A percentile compares a stretch with the other conserved stretches of the same genome.
Conservation (phyloP, 2,329 filamentous ascomycete species). For the Aureobasidium pullulans region DNA sequence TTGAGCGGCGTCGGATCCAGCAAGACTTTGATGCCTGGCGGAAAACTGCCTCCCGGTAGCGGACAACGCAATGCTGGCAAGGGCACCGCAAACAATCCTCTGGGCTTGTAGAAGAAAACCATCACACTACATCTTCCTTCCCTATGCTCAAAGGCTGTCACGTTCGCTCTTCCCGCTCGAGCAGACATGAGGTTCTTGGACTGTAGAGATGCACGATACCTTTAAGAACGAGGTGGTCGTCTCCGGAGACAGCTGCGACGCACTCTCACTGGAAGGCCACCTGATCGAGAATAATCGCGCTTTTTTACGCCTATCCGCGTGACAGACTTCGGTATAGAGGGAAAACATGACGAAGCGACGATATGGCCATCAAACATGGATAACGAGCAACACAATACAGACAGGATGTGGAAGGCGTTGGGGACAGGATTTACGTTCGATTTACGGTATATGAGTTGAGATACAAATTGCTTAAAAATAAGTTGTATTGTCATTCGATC, state of each 20-base stretch:
- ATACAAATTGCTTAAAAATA: not conserved
- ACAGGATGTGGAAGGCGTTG: not conserved
- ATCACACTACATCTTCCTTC: too few species aligned
- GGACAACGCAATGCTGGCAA: conserved; percentile 24
- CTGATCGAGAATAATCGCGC: too few species aligned
- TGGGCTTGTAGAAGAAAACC: conserved; percentile 29
- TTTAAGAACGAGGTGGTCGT: too few species aligned
- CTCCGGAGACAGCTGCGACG: too few species aligned
- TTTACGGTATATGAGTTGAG: too few species aligned
- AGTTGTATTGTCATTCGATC: not conserved
- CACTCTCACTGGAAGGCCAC: too few species aligned
- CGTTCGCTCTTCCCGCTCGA: too few species aligned
- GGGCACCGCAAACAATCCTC: conserved; percentile 34
- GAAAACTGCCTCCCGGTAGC: conserved; percentile 15
- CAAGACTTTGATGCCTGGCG: conserved; percentile 22
- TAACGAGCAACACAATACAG: not conserved
- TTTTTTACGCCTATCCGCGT: too few species aligned
- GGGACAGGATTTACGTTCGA: not conserved
- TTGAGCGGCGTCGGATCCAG: conserved; percentile 28
- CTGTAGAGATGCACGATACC: too few species aligned
- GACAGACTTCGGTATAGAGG: too few species aligned
- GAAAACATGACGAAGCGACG: not conserved
- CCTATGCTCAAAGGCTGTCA: too few species aligned
- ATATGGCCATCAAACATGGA: not conserved
- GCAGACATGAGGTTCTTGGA: too few species aligned